These are phyloP conservation scores for Mollisiaceae sp. DNA, from an alignment of 2,329 filamentous ascomycete genomes.

Conservation along the genomic window DNA sequence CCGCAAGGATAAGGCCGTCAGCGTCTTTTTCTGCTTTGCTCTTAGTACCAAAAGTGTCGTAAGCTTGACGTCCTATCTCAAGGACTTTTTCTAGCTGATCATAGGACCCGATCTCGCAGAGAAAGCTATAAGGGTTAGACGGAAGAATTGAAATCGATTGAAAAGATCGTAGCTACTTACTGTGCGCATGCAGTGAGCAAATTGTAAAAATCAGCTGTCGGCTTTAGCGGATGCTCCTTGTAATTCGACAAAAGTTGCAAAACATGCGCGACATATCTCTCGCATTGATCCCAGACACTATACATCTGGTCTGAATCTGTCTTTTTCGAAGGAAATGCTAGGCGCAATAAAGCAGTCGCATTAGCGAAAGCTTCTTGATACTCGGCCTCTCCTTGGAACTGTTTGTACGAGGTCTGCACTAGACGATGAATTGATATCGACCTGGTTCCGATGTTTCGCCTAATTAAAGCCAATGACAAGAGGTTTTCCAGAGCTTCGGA, in stretches of 20 bases:
- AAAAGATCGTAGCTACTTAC: no score
- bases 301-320: not conserved
- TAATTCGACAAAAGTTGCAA: not conserved
- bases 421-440: not conserved
- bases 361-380: not conserved
- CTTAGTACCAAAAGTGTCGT: no score
- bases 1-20: no score
- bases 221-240: not conserved
- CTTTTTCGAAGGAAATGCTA: not conserved
- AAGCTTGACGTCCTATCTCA: no score
- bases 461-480: not conserved
- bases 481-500: not conserved
- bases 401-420: not conserved
- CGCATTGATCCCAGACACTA: not conserved
- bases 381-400: not conserved
- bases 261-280: not conserved
- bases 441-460: not conserved
- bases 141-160: no score
- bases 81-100: no score
- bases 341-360: not conserved
- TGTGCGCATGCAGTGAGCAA: no score
- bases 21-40: no score
- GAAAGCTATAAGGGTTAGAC: no score
- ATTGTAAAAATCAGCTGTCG: no score
- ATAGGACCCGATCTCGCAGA: no score